These are phyloP conservation scores for Claviceps monticola DNA, from an alignment of 2,329 filamentous ascomycete genomes.

Conservation along the genomic window DNA sequence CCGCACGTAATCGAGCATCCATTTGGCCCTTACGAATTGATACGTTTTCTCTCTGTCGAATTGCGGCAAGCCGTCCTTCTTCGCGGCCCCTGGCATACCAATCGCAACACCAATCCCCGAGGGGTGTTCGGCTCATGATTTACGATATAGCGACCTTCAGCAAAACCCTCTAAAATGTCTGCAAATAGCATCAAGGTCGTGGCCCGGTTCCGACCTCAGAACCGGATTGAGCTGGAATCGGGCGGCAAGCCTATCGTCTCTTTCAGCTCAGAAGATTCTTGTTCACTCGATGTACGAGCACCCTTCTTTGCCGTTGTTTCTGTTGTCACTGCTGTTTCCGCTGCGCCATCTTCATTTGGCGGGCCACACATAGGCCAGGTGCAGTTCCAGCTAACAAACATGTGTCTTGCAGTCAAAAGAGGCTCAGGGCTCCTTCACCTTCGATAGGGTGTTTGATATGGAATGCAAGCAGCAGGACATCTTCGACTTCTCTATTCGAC, in stretches of 20 bases:
- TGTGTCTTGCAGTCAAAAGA: constrained; percentile 56
- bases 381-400: constrained; percentile 11
- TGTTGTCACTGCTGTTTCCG: background rate
- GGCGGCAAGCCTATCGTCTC: constrained; percentile 84
- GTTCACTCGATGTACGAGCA: constrained; percentile 56
- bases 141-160: constrained; percentile 1
- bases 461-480: constrained; percentile 79
- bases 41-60: background rate
- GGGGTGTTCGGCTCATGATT: constrained; percentile 7
- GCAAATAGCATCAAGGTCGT: constrained; percentile 72
- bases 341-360: background rate
- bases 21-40: background rate
- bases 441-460: constrained; percentile 97
- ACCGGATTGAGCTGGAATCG: constrained; percentile 80
- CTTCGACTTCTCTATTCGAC: constrained; percentile 93
- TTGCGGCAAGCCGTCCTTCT: background rate
- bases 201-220: constrained; percentile 93
- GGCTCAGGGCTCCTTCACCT: constrained; percentile 77
- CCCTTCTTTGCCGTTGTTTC: background rate
- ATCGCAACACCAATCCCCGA: background rate
- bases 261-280: constrained; percentile 83
- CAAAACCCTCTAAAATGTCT: constrained; percentile 32
- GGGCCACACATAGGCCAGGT: background rate
- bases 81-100: background rate
- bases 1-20: background rate